Conservation (phyloP, 2,329 filamentous ascomycete species). For the Alternaria rosae region DNA sequence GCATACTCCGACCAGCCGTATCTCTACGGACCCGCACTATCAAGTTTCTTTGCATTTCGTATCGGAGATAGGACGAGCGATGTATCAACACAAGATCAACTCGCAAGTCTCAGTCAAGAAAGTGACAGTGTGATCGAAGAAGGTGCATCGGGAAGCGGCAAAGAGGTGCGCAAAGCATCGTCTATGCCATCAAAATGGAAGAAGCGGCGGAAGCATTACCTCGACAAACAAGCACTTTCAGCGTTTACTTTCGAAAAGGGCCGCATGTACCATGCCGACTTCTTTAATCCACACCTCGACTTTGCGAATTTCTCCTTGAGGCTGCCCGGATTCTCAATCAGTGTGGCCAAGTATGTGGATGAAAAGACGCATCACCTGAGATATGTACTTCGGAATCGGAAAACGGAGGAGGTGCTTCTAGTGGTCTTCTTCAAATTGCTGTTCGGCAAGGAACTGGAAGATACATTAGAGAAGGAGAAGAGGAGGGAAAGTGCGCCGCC, state of each 20-base stretch:
- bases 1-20: constrained; percentile 49
- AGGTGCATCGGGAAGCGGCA: constrained; percentile 49
- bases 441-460: constrained; percentile 53
- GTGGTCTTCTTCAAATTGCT: constrained; percentile 57
- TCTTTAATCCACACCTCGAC: constrained; percentile 59
- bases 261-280: constrained; percentile 55
- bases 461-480: constrained; percentile 35
- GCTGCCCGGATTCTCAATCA: constrained; percentile 55
- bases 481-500: not conserved
- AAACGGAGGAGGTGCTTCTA: constrained; percentile 52
- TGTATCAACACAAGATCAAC: constrained; percentile 30
- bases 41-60: constrained; percentile 43
- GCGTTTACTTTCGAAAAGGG: constrained; percentile 54
- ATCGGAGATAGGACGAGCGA: constrained; percentile 38
- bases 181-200: constrained; percentile 50
- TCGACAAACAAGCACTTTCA: constrained; percentile 45
- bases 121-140: constrained; percentile 50
- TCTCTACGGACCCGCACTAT: constrained; percentile 47
- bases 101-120: constrained; percentile 29
- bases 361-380: constrained; percentile 57
- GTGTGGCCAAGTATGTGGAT: constrained; percentile 56
- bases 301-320: constrained; percentile 56
- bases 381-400: constrained; percentile 55
- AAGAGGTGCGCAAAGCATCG: constrained; percentile 34
- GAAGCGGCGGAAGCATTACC: constrained; percentile 56